Evolutionary conservation across 352 stramenopile genomes (phyloP), one percentile per base, ranked within the genome.

Genomic region (Phytophthora foliorum): DNA sequence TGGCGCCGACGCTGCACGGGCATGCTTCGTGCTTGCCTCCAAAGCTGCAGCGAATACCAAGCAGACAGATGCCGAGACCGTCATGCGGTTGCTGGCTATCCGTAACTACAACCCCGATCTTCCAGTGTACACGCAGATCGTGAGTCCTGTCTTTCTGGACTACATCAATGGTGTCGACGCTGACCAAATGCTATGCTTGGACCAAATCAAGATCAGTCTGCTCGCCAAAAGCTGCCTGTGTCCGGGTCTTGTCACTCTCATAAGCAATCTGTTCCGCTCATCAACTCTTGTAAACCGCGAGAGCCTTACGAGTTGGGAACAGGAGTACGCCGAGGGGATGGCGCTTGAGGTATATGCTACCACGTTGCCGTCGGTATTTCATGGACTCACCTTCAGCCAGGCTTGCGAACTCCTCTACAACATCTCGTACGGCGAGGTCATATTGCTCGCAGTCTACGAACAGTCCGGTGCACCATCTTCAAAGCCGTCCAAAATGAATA

Each of bases 161-260:
- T 86, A 88, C 62, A 85, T 88, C 62, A 89, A 68, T 41, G 78
- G 85, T 17, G 72, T 85, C 7, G 75, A 88, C 39, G 52, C 68
- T n/a, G 77, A 89, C 36, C 80, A 89, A 44, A 49, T 89, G 25
- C 56, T 91, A 9, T 91, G 80, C 63, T 66, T 91, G 57, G 74
- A 89, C 57, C 71, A 91, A 69, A 78, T 88, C 70, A 91, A 91
- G 61, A 62, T 89, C 44, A 86, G 78, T 44, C 56, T 91, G 24
- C 63, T 91, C 44, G 82, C 82, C 45, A 91, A 91, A 62, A 89
- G 78, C 55, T 88, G 78, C 52, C 57, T 91, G 19, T 91, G 77
- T 32, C 80, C 82, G 7, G 80, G 82, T 5, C 80, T 91, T 38
- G 77, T 83, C 21, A 77, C 82, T 39, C 75, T 91, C 9, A 75